Percentiles rank a stretch among this genome's conserved stretches.
Conservation (phyloP, 345 rosid genomes). For the Citrus medica region DNA sequence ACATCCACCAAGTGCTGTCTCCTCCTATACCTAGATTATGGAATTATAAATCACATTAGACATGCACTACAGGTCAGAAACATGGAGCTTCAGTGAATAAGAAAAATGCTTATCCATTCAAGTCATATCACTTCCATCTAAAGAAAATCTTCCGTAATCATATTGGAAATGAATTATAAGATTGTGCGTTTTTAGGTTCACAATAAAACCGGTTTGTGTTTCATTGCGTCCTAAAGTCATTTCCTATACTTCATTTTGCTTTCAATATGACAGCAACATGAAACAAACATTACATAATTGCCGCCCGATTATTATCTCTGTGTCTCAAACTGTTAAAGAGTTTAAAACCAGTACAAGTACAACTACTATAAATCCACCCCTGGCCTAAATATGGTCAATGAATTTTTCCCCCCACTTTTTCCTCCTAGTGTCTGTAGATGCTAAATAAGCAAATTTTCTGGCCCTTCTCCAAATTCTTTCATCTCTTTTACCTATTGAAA, state of each 20-base stretch:
- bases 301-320: background rate
- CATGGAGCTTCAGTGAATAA: background rate
- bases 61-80: background rate
- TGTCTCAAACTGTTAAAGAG: background rate
- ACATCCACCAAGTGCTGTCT: constrained; percentile 43
- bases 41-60: background rate
- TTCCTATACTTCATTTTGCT: background rate
- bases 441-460: background rate
- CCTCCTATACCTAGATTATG: constrained; percentile 30
- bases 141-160: background rate
- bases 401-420: background rate
- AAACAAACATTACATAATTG: background rate
- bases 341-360: background rate
- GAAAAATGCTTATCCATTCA: background rate
- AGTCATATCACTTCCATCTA: background rate
- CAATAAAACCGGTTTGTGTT: background rate
- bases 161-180: background rate
- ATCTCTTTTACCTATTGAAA: background rate
- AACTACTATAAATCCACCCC: background rate
- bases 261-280: background rate
- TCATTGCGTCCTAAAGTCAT: too few relatives aligned
- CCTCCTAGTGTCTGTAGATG: background rate
- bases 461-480: background rate
- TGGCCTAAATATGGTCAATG: background rate
- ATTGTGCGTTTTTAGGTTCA: background rate